Evolutionary conservation across 1,139 yeast species (phyloP).

Genomic region (Zhuliangozyma parablackwelliae): DNA sequence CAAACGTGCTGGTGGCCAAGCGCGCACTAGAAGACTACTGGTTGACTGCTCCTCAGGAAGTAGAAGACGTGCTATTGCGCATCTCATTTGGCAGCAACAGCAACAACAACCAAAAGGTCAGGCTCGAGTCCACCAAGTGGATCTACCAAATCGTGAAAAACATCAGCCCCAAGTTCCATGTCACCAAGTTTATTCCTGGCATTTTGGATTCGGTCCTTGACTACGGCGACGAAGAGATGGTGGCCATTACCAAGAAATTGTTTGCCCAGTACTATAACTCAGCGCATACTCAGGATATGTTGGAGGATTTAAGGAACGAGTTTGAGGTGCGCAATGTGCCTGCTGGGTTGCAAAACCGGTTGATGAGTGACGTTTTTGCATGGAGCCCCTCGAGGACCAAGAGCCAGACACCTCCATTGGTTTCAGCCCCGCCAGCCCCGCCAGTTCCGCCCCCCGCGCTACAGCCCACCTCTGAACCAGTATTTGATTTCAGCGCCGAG

Average conservation of each 20-base stretch:
- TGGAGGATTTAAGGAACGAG: conserved; percentile 47
- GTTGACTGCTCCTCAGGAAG: conserved; percentile 55
- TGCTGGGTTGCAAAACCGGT: conserved; percentile 17
- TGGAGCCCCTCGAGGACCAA: too few relatives aligned
- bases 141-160: conserved; percentile 25
- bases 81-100: conserved; percentile 38
- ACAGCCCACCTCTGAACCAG: not conserved
- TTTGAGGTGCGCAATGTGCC: conserved; percentile 39
- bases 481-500: conserved; percentile 6
- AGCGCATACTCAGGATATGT: conserved; percentile 13
- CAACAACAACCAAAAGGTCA: conserved; percentile 16
- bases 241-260: conserved; percentile 11
- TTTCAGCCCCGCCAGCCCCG: not conserved
- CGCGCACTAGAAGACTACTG: conserved; percentile 63
- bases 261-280: conserved; percentile 23
- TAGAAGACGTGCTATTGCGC: conserved; percentile 46
- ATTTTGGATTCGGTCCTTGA: conserved; percentile 4
- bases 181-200: conserved; percentile 23
- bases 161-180: conserved; percentile 30
- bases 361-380: conserved; percentile 25
- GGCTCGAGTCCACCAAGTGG: conserved; percentile 39
- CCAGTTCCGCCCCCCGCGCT: not conserved
- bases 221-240: conserved; percentile 5
- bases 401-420: not conserved
- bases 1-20: conserved; percentile 44